Percentiles rank a stretch among this genome's conserved stretches.
Conservation (phyloP, 2,329 filamentous ascomycete genomes). For the Pseudofabraea citricarpa region DNA sequence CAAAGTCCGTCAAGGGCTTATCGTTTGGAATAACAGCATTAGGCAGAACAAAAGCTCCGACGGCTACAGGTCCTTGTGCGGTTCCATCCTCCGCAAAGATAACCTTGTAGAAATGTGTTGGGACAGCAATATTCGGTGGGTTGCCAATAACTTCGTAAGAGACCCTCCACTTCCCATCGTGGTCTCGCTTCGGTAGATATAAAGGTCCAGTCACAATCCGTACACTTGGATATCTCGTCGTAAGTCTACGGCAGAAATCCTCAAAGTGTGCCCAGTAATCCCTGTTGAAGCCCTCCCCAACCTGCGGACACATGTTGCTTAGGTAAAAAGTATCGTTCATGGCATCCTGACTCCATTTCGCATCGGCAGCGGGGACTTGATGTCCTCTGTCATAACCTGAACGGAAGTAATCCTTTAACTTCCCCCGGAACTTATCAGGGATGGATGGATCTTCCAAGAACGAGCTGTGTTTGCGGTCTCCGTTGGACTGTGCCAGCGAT, state of each 20-base stretch:
- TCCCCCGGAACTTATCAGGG: conserved; percentile 82
- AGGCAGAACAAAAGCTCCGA: conserved; percentile 92
- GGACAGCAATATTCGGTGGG: conserved; percentile 90
- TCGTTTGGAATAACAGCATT: conserved; percentile 85
- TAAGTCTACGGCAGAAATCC: conserved; percentile 88
- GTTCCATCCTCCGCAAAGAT: conserved; percentile 88
- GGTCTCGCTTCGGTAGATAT: conserved; percentile 82
- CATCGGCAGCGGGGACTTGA: conserved; percentile 94
- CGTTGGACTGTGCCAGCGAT: conserved; percentile 70
- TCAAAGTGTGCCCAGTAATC: conserved; percentile 99
- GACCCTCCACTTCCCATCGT: conserved; percentile 93
- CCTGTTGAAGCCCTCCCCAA: conserved; percentile 95
- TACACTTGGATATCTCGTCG: conserved; percentile 75
- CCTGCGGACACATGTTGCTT: conserved; percentile 97
- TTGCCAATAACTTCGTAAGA: conserved; percentile 92
- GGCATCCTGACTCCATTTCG: conserved; percentile 88
- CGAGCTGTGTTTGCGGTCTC: conserved; percentile 75
- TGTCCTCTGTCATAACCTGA: conserved; percentile 94
- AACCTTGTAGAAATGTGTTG: conserved; percentile 99
- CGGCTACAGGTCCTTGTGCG: conserved; percentile 67
- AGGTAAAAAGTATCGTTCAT: conserved; percentile 96
- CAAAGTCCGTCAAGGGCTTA: conserved; percentile 85
- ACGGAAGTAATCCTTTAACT: conserved; percentile 89
- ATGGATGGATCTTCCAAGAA: conserved; percentile 80
- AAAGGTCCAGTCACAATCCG: conserved; percentile 89